Conservation (phyloP, 2,329 filamentous ascomycete species). For the Tolypocladium tundrense region DNA sequence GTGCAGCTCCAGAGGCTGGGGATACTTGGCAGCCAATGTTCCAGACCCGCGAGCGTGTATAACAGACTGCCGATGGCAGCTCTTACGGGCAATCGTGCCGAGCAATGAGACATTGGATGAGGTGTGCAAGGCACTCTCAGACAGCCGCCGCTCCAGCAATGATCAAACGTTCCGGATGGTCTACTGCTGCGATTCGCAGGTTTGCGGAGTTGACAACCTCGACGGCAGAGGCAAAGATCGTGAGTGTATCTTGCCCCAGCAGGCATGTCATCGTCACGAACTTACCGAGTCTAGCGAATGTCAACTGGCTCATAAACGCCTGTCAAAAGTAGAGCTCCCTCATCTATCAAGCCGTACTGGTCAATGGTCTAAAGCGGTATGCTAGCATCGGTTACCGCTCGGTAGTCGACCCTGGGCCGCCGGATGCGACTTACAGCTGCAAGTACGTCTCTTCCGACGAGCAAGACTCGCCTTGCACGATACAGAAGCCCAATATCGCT, state of each 20-base stretch:
- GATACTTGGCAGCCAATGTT: slow-evolving; percentile 16
- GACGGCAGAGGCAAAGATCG: slow-evolving; percentile 30
- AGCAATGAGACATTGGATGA: slow-evolving; percentile 17
- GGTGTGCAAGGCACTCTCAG: slow-evolving; percentile 21
- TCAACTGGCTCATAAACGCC: slow-evolving; percentile 39
- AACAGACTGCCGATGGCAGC: slow-evolving; percentile 19
- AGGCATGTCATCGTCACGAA: not conserved
- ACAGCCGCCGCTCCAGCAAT: slow-evolving; percentile 12
- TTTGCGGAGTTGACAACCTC: slow-evolving; percentile 35
- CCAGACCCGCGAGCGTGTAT: slow-evolving; percentile 24
- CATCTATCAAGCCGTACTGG: not conserved
- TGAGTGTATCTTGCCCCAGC: slow-evolving; percentile 11
- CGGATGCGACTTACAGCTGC: slow-evolving; percentile 11
- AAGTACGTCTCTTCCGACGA: not conserved
- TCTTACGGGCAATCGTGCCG: slow-evolving; percentile 18
- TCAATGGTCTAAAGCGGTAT: slow-evolving; percentile 2
- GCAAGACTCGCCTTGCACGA: not conserved
- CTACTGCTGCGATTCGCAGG: slow-evolving; percentile 41
- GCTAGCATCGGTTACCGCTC: slow-evolving; percentile 15
- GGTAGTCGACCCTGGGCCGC: slow-evolving; percentile 13
- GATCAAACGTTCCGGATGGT: slow-evolving; percentile 29
- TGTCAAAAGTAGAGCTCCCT: slow-evolving; percentile 35
- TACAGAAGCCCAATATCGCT: not conserved
- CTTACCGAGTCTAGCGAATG: slow-evolving; percentile 29
- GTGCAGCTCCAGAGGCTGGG: slow-evolving; percentile 17